Percentiles rank a stretch among this genome's conserved stretches.
phyloP scores from a whole-genome alignment of 495 filamentous ascomycete genomes.

The Cladorrhinum samala region DNA sequence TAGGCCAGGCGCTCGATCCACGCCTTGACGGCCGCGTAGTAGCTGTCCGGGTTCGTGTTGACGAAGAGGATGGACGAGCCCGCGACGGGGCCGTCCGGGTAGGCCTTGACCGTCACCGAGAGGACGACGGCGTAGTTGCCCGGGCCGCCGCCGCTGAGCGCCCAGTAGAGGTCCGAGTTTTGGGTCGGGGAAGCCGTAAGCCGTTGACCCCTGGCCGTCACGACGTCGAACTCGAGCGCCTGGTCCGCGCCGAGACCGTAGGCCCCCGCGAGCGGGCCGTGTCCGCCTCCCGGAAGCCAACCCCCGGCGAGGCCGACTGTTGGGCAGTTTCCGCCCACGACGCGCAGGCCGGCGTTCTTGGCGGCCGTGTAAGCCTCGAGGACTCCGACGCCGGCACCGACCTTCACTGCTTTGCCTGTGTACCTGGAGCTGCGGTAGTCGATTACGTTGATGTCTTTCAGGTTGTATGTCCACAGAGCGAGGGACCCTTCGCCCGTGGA shows the following conservation, averaged over 20 bases:
- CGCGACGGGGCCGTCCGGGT: constrained; percentile 19
- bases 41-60: constrained; percentile 29
- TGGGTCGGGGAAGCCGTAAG: constrained; percentile 39
- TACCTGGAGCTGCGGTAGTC: constrained; percentile 32
- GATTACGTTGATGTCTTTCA: constrained; percentile 42
- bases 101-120: constrained; percentile 34
- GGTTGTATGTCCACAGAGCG: constrained; percentile 54
- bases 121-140: constrained; percentile 50
- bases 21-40: constrained; percentile 33
- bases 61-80: constrained; percentile 11
- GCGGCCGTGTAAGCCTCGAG: constrained; percentile 42
- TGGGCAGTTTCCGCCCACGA: constrained; percentile 41
- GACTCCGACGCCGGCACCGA: constrained; percentile 50
- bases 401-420: constrained; percentile 40
- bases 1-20: constrained; percentile 29
- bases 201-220: constrained; percentile 40
- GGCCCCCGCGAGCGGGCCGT: constrained; percentile 41
- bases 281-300: constrained; percentile 55
- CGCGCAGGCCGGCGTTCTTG: constrained; percentile 31
- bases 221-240: constrained; percentile 51
- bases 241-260: constrained; percentile 58
- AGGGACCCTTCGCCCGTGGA: constrained; percentile 49
- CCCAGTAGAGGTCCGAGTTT: constrained; percentile 54
- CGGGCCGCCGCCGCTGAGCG: constrained; percentile 51
- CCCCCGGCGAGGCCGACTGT: constrained; percentile 47